Conservation (phyloP, 148 eudicot species). For the Polygonum maritimum region DNA sequence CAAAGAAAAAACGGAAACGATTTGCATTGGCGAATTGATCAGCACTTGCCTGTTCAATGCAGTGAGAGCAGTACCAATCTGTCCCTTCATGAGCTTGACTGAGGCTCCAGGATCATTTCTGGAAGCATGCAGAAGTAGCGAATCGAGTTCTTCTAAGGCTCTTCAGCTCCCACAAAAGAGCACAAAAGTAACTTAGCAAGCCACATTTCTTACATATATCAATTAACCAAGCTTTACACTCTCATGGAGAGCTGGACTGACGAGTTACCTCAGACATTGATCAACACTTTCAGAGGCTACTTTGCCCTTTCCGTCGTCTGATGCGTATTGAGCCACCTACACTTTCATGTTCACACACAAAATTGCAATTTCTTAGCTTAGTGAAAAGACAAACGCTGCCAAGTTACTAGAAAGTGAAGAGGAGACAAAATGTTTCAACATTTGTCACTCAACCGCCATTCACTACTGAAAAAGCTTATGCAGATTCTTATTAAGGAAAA, state of each 20-base stretch:
- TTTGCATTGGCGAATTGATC: background rate
- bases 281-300: constrained; percentile 64
- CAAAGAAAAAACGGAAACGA: background rate
- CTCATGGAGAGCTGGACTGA: background rate
- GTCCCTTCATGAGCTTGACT: constrained; percentile 57
- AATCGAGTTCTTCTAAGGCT: constrained; percentile 86
- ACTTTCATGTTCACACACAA: constrained; percentile 10
- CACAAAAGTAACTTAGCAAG: background rate
- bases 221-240: background rate
- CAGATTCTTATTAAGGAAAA: background rate
- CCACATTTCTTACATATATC: background rate
- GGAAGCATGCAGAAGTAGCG: constrained; percentile 73
- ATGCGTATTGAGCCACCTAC: constrained; percentile 94
- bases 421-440: background rate
- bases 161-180: constrained; percentile 19
- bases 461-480: background rate
- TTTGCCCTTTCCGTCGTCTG: constrained; percentile 62
- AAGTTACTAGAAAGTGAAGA: background rate
- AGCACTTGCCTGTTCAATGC: constrained; percentile 59
- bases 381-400: background rate
- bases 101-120: constrained; percentile 62
- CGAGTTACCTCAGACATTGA: constrained; percentile 64
- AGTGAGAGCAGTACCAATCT: constrained; percentile 47
- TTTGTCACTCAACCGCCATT: background rate
- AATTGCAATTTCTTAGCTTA: background rate